Evolutionary conservation across 1,139 yeast genomes (phyloP), one percentile per base, ranked within the genome.

Genomic region (Groenewaldozyma auringiensis): DNA sequence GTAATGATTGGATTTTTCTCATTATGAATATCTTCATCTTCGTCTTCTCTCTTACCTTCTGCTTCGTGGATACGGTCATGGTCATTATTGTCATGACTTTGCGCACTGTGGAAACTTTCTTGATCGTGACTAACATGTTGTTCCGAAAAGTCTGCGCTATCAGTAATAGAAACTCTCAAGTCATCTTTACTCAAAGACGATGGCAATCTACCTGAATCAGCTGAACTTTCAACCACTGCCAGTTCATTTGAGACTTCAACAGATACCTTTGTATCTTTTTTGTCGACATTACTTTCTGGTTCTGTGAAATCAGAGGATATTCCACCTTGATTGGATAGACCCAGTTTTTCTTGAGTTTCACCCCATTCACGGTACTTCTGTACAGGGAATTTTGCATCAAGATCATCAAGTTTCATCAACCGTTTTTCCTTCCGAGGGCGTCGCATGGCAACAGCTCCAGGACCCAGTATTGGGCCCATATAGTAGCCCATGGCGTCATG

Each of bases 341-440:
- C 61, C 34, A 47, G 46, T 21, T 43, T 42, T 27, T 52, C 52
- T n/a, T 59, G 52, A 35, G 53, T 47, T 14, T 50, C 52, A 16
- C 49, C 48, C 62, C 63, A 60, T 18, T 43, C 52, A 44, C 70
- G 64, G 60, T 83, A 84, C 13, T 81, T 72, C 54, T 76, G 74
- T 31, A 69, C 65, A 0, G 94, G 94, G 60, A 84, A 84, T 44
- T 80, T 65, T 37, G 70, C 70, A 45, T 83, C 80, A 21, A 84
- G 79, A 56, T 83, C 84, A 11, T 70, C 75, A 37, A 71, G 70
- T 0, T 85, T 70, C 47, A 82, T 67, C 20, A 66, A 47, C 25
- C 54, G 42, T 13, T 53, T 45, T n/a, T 53, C 46, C 33, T 51
- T 44, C 9, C 44, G 25, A 16, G 35, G 20, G 14, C 52, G 41